These are phyloP conservation scores for Zarea fungicola DNA, from an alignment of 2,329 filamentous ascomycete genomes.

Conservation along the genomic window DNA sequence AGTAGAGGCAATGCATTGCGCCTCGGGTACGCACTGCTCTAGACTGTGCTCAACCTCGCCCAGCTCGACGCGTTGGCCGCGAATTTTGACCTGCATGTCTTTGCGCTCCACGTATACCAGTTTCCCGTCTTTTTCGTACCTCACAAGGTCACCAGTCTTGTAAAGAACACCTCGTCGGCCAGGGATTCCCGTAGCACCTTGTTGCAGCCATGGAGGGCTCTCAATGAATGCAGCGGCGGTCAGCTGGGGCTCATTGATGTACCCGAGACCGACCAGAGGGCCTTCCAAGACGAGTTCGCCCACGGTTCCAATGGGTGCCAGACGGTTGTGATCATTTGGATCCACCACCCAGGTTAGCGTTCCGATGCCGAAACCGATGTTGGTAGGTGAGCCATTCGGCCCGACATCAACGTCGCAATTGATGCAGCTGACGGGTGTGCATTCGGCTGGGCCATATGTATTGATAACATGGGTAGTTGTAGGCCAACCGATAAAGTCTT, in stretches of 20 bases:
- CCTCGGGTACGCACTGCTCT: too few relatives aligned
- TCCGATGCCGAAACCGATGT: slow-evolving; percentile 3
- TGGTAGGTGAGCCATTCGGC: neutral
- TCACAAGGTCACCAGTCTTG: slow-evolving; percentile 7
- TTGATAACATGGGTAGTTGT: neutral
- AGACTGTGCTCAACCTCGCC: neutral
- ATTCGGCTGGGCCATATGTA: neutral
- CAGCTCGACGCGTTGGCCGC: slow-evolving; percentile 11
- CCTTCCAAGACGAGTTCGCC: slow-evolving; percentile 18
- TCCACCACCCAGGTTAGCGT: neutral
- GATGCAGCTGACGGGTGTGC: neutral
- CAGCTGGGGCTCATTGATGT: slow-evolving; percentile 2
- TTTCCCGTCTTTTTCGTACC: slow-evolving; percentile 1
- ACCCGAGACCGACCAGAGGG: slow-evolving; percentile 15
- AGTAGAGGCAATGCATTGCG: too few relatives aligned
- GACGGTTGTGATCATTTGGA: neutral
- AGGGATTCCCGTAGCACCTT: neutral
- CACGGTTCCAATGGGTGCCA: slow-evolving; percentile 13
- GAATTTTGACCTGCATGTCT: slow-evolving; percentile 8
- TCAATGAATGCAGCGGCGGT: too few relatives aligned
- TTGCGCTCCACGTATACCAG: neutral
- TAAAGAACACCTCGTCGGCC: neutral
- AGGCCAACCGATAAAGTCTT: neutral
- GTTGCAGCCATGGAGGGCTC: slow-evolving; percentile 3
- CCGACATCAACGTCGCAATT: neutral